Evolutionary conservation across 805 yeast species (phyloP), one percentile per base, ranked within the genome.

Genomic region (Kodamaea fukazawae): DNA sequence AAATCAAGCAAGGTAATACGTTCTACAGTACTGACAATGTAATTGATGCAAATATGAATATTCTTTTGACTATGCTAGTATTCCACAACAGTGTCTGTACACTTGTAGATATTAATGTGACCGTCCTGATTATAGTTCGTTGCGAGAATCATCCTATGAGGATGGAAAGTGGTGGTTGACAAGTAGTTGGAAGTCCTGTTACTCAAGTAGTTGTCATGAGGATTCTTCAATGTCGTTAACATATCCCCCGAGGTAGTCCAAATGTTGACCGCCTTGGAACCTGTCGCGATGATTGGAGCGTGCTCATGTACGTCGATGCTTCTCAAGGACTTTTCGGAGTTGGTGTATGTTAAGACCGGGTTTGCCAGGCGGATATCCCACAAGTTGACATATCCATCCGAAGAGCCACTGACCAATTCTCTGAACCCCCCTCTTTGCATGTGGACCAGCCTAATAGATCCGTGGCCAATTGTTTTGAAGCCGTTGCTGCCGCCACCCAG

Each of bases 381-480:
- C 17, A 93, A 58, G 41, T 83, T 85, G 3, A 93, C 84, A 32
- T 72, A 68, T 2, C 99, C 97, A 54, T 86, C 93, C 0, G 85
- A 66, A 7, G 84, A 74, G 0, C 95, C 98, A 47, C 91, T 81
- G 2, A 84, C 83, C 33, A 93, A 71, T 57, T 93, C 99, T 41
- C 99, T 73, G 51, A 79, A 79, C 0, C 99, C 99, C 28, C 99
- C 99, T 52, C 99, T 74, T 67, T 93, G 99, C 95, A 93, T 84
- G 54, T 87, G 96, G 7, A 90, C 81, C 49, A 85, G 87, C 33
- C 81, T 70, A 31, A 91, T 79, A 51, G 87, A 74, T 2, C 79
- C 73, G 41, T 70, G 69, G 4, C 65, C 60, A 14, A 44, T 50
- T 16, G 13, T 54, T 58, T n/a, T 63, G 56, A 14, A 40, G 45